Conservation (phyloP, 768 basidiomycete species). For the Mycena pura region DNA sequence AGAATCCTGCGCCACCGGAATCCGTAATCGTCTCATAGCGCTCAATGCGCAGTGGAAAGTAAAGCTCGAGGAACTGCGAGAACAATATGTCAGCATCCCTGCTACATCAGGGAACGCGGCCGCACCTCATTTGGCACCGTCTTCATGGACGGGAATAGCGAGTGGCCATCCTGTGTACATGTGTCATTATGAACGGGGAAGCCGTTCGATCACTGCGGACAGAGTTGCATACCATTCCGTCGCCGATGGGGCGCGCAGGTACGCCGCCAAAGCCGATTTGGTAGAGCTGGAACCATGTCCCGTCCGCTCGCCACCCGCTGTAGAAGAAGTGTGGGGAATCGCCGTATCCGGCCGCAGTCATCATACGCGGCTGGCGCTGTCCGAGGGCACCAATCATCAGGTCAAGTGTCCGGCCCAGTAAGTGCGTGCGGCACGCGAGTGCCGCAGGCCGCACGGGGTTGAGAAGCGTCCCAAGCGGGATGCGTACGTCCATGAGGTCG, state of each 20-base stretch:
- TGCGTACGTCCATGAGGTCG: slow-evolving; percentile 36
- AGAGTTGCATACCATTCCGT: slow-evolving; percentile 22
- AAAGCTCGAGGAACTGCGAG: slow-evolving; percentile 34
- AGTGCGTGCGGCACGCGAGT: slow-evolving; percentile 38
- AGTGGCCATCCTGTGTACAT: slow-evolving; percentile 34
- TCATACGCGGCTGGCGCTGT: slow-evolving; percentile 35
- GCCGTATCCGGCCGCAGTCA: slow-evolving; percentile 38
- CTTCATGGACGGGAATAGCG: slow-evolving; percentile 40
- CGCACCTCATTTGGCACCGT: slow-evolving; percentile 37
- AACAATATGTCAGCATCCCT: not conserved
- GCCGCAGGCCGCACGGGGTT: slow-evolving; percentile 38
- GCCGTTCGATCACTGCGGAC: no score
- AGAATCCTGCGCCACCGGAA: slow-evolving; percentile 38
- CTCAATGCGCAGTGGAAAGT: slow-evolving; percentile 37
- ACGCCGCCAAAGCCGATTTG: slow-evolving; percentile 37
- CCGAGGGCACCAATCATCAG: slow-evolving; percentile 36
- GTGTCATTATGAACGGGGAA: not conserved
- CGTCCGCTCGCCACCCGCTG: slow-evolving; percentile 33
- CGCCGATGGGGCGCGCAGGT: slow-evolving; percentile 19
- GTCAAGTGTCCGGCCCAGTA: slow-evolving; percentile 37
- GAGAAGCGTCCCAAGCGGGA: slow-evolving; percentile 37
- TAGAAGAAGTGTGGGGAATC: slow-evolving; percentile 39
- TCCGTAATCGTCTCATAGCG: slow-evolving; percentile 37
- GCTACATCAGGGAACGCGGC: not conserved
- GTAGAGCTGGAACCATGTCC: slow-evolving; percentile 39